Base-by-base conservation (phyloP, 2,329 filamentous ascomycete species). In the Aspergillus japonicus region DNA sequence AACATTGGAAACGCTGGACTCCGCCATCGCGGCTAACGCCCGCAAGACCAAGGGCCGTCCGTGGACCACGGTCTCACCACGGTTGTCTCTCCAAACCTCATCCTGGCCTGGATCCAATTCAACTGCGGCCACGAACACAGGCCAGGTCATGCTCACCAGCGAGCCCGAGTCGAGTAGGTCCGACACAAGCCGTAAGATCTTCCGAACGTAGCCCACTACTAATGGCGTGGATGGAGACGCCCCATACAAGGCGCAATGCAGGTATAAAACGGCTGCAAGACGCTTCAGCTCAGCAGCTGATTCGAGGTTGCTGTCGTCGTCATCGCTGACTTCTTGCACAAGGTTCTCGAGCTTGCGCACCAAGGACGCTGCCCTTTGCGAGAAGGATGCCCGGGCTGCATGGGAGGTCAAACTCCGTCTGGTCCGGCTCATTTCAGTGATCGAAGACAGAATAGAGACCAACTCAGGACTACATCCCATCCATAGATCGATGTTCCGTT, bases 381-480 rank as follows among this genome's bases (percentile, higher is more conserved):
- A 68, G 35, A 78, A 76, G 12, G 59, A 54, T 24, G 58, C 58
- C n/a, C 57, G 65, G 4, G 70, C 61, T 3, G 66, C 59, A 12
- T 72, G 63, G 1, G 70, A 69, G 8, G 60, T 57, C 5, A 67
- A 57, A 11, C 71, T 69, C 7, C 75, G 69, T 35, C 71, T 67
- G 11, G 67, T 67, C 5, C 77, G 72, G 4, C 79, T 80, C 14
- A 83, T 67, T 51, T 82, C 80, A 0, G 79, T 82, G 23, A 81
- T 80, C 0, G 73, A 72, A n/a, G 77, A 81, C 4, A 82, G 66
- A 3, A 82, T 77, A 1, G 76, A 75, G 3, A 80, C 79, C 35
- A 82, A 67, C 19, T 77, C 75, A 0, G 81, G 78, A 48, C 79
- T 81, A 52, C 80, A 82, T 0, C 80, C 80, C 70, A 82, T 80